A percentile compares a stretch with the other conserved stretches of the same genome.
Conservation (phyloP, 345 rosid species). For the Rhodamnia rubescens region DNA sequence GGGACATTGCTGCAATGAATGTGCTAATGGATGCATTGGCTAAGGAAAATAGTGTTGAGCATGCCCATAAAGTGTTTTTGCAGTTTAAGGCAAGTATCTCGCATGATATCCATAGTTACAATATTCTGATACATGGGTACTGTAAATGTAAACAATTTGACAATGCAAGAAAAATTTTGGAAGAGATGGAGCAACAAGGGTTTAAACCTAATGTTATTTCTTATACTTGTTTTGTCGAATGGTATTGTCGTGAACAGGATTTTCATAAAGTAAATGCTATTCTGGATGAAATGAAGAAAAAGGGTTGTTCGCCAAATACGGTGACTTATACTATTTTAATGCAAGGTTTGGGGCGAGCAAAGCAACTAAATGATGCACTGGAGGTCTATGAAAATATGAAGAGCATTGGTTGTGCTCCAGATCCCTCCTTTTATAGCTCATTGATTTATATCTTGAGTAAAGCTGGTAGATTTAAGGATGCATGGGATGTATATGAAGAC, state of each 20-base stretch:
- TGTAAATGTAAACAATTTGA: conserved; percentile 58
- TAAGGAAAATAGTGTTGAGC: conserved; percentile 59
- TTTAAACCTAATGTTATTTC: conserved; percentile 46
- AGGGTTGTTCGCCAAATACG: conserved; percentile 43
- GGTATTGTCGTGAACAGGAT: conserved; percentile 55
- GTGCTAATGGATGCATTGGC: conserved; percentile 68
- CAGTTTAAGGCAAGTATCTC: conserved; percentile 31
- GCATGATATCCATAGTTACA: conserved; percentile 24
- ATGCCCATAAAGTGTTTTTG: conserved; percentile 34
- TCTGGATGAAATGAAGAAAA: conserved; percentile 57
- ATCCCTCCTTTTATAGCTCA: conserved; percentile 56
- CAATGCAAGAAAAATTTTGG: conserved; percentile 43
- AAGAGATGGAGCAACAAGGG: conserved; percentile 41
- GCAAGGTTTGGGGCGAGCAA: conserved; percentile 69
- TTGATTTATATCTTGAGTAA: conserved; percentile 46
- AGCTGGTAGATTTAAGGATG: conserved; percentile 64
- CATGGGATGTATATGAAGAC: conserved; percentile 59
- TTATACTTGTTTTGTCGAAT: conserved; percentile 60
- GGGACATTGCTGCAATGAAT: conserved; percentile 39
- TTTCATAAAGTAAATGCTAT: conserved; percentile 47
- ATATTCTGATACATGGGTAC: conserved; percentile 67
- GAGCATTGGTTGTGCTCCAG: conserved; percentile 46
- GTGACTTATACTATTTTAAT: conserved; percentile 57
- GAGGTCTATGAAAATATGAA: conserved; percentile 70
- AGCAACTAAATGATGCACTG: conserved; percentile 50